Percentiles rank a stretch among this genome's conserved stretches.
Conservation (phyloP, 495 filamentous ascomycete genomes). For the Aspergillus haitiensis region DNA sequence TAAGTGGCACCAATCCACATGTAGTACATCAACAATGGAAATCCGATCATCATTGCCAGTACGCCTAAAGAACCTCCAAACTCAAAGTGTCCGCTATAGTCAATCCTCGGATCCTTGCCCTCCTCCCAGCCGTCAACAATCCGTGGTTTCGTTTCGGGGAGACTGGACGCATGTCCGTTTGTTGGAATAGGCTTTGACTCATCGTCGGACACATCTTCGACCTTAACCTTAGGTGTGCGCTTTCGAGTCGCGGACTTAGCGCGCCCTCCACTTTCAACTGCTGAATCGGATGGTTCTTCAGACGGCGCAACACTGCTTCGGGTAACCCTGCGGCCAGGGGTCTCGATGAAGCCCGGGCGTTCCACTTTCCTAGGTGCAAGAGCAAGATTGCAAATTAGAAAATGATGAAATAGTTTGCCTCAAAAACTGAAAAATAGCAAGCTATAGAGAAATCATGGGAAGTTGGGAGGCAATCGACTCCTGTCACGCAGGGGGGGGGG, state of each 20-base stretch:
- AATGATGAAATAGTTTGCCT: neutral
- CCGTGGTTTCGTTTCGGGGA: conserved; percentile 36
- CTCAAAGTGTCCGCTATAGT: conserved; percentile 79
- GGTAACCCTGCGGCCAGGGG: conserved; percentile 49
- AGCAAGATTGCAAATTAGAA: conserved; percentile 9
- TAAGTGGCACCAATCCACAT: conserved; percentile 97
- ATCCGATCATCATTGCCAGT: conserved; percentile 82
- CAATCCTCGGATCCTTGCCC: conserved; percentile 72
- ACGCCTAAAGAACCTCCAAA: conserved; percentile 84
- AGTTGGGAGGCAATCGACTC: neutral
- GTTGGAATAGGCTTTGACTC: conserved; percentile 28
- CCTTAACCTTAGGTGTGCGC: conserved; percentile 38
- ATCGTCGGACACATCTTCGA: conserved; percentile 31
- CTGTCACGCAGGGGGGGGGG: neutral
- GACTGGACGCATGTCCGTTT: conserved; percentile 42
- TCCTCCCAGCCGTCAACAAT: conserved; percentile 66
- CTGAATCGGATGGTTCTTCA: conserved; percentile 37
- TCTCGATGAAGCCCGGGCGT: conserved; percentile 58
- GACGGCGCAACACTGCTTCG: conserved; percentile 43
- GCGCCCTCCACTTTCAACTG: conserved; percentile 22
- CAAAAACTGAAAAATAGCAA: too few species aligned
- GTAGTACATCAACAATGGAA: conserved; percentile 94
- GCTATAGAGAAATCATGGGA: too few species aligned
- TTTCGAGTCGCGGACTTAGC: conserved; percentile 37
- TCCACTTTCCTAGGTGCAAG: conserved; percentile 51